Base-by-base conservation (phyloP, 805 yeast genomes). In the Myxozyma kluyveri region DNA sequence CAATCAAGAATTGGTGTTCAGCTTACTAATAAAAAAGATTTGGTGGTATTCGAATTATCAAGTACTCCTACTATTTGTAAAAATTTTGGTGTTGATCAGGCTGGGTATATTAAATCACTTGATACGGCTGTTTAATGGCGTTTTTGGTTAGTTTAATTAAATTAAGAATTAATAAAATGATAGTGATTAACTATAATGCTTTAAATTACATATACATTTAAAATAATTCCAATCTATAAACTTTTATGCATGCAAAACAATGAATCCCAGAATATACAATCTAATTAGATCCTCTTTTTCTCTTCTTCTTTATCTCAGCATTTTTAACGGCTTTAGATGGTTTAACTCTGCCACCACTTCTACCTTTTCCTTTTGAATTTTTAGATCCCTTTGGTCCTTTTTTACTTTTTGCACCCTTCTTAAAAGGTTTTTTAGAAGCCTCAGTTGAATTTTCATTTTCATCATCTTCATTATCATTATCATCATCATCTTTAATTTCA, bases 371-470 rank as follows among this genome's bases (percentile, higher is more conserved):
- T n/a, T n/a, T n/a, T n/a, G 32, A 32, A 10, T 18, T 23, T 6
- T 36, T 36, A 3, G 23, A 21, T 5, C 41, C 31, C n/a, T 33
- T 23, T 2, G 42, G 33, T 9, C 42, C 35, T 42, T 42, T 31
- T 18, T 19, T 3, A 21, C 27, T 22, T n/a, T 19, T 35, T 10
- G 36, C 42, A n/a, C 48, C n/a, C 18, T 26, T 45, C 1, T 19
- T 44, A 10, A 38, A 29, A 37, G 42, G 21, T 38, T 45, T 45
- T 14, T n/a, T 29, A 29, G 33, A 42, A 7, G 35, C 32, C 4
- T 26, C 47, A 7, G n/a, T n/a, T n/a, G n/a, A n/a, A n/a, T n/a
- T n/a, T n/a, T n/a, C n/a, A n/a, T n/a, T 44, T 5, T 42, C 24
- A 23, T 38, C 42, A 32, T n/a, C 40, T n/a, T 31, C 21, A 23